Evolutionary conservation across 2,329 filamentous ascomycete species (phyloP), one percentile per base, ranked within the genome.

Genomic region (Fusarium paranaense): DNA sequence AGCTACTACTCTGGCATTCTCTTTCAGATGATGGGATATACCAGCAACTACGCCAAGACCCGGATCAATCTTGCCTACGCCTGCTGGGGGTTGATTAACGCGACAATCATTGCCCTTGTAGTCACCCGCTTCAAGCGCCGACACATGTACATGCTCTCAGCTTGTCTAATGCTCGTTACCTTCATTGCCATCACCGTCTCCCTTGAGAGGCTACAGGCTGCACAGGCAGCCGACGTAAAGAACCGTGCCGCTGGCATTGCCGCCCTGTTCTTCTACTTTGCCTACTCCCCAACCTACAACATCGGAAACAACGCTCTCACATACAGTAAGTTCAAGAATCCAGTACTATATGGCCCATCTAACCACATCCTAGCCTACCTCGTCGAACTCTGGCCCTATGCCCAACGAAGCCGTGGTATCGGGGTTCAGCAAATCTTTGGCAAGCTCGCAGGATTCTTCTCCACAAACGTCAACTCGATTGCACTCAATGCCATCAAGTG

Each of bases 331-430:
- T 73, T 4, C 1, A 6, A n/a, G 13, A 27, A 13, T 8, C 16
- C 18, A 8, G 8, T 22, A 27, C 20, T 5, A 33, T 20, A 8
- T 30, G 22, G 8, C 5, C 18, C 5, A 2, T 0, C 71, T 76
- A 66, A 76, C 58, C 1, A 5, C 27, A 11, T 10, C 1, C 2
- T 2, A 78, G 76, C 76, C 52, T 91, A 89, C 80, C 85, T 91
- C 2, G 82, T 91, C 25, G 90, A 91, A 71, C 80, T 91, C 0
- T 90, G 89, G 82, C 90, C 90, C 1, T 92, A 88, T 75, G 83
- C 87, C 2, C 84, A 87, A 63, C 86, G 89, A 69, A 85, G 87
- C 45, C 89, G 89, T 67, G 90, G 90, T 80, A 88, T 92, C 67
- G 88, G 87, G 38, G 82, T 89, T 62, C 87, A 88, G 78, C 88